Evolutionary conservation across 192 early-diverging fungal species (phyloP).

Genomic region (Coemansia javaensis): DNA sequence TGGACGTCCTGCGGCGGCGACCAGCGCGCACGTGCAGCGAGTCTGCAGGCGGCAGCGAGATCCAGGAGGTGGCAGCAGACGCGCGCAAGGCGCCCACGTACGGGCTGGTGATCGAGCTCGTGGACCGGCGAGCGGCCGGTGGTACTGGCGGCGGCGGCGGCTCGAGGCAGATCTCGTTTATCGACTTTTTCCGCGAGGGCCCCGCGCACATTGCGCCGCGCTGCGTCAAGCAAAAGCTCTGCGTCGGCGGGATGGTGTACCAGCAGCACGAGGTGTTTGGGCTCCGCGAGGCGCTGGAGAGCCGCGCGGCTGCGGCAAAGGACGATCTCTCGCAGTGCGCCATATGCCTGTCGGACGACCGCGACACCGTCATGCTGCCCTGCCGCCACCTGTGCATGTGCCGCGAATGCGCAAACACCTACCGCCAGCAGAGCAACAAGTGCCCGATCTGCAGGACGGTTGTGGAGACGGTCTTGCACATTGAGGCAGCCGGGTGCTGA

Average conservation of each 20-base stretch:
- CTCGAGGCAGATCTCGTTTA: slow-evolving; percentile 38
- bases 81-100: slow-evolving; percentile 33
- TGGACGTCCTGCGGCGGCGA: slow-evolving; percentile 10
- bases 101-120: slow-evolving; percentile 37
- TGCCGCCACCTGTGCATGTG: slow-evolving; percentile 83
- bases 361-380: slow-evolving; percentile 69
- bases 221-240: slow-evolving; percentile 42
- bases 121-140: slow-evolving; percentile 11
- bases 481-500: slow-evolving; percentile 7
- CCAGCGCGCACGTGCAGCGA: neutral
- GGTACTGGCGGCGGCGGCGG: neutral
- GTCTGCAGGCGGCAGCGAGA: slow-evolving; percentile 11
- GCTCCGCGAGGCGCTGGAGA: slow-evolving; percentile 24
- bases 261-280: slow-evolving; percentile 46
- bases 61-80: slow-evolving; percentile 22
- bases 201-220: slow-evolving; percentile 24
- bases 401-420: slow-evolving; percentile 64
- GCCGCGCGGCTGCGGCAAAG: neutral
- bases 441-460: slow-evolving; percentile 48
- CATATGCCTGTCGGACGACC: slow-evolving; percentile 70
- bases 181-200: slow-evolving; percentile 38
- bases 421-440: slow-evolving; percentile 53
- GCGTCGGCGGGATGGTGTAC: slow-evolving; percentile 22
- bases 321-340: slow-evolving; percentile 62
- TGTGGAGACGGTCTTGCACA: slow-evolving; percentile 35